Evolutionary conservation across 2,329 filamentous ascomycete genomes (phyloP).

Genomic region (Pseudogymnoascus sp.): DNA sequence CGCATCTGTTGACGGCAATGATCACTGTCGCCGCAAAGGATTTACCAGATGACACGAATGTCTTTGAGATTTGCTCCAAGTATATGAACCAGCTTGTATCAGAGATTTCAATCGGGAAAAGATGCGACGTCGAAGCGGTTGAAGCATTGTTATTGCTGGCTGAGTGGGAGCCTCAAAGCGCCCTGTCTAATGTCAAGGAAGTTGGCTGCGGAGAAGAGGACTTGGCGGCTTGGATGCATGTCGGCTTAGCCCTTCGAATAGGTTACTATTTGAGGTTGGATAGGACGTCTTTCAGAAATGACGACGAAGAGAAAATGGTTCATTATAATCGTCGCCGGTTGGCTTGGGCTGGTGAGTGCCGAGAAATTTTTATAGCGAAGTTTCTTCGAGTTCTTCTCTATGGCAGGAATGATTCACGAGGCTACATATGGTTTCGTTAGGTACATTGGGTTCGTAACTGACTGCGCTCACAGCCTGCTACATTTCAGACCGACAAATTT

Average conservation of each 20-base stretch:
- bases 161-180: slow-evolving; percentile 49
- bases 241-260: slow-evolving; percentile 60
- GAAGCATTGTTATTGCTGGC: slow-evolving; percentile 62
- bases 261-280: slow-evolving; percentile 65
- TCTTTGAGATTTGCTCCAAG: slow-evolving; percentile 58
- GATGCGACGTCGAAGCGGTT: slow-evolving; percentile 61
- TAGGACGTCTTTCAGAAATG: slow-evolving; percentile 56
- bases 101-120: slow-evolving; percentile 55
- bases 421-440: background rate
- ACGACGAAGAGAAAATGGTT: slow-evolving; percentile 49
- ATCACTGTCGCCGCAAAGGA: slow-evolving; percentile 66
- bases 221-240: slow-evolving; percentile 69
- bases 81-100: slow-evolving; percentile 65
- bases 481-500: slow-evolving; percentile 54
- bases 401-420: background rate
- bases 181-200: slow-evolving; percentile 33
- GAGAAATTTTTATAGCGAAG: slow-evolving; percentile 12
- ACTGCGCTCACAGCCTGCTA: slow-evolving; percentile 42
- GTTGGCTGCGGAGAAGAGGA: slow-evolving; percentile 68
- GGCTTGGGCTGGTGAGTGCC: slow-evolving; percentile 52
- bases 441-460: background rate
- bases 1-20: slow-evolving; percentile 60
- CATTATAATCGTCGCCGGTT: slow-evolving; percentile 55
- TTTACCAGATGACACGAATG: slow-evolving; percentile 51
- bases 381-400: background rate